These are phyloP conservation scores for Paspalum vaginatum DNA, from an alignment of 176 grass and related monocot genomes.

Conservation along the genomic window DNA sequence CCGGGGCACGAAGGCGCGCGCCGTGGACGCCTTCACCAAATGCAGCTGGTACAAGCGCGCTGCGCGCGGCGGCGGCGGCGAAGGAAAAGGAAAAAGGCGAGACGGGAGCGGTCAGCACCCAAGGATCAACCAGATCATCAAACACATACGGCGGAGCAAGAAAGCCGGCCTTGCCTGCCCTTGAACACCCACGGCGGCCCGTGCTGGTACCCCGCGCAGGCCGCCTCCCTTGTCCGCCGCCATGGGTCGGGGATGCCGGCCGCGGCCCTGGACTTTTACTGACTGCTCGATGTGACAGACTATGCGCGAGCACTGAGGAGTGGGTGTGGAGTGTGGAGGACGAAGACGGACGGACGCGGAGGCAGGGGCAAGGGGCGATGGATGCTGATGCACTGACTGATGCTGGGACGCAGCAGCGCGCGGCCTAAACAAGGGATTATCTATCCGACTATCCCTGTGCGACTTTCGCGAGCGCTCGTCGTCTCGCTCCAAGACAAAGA, in stretches of 20 bases:
- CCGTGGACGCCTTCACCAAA: constrained; percentile 90
- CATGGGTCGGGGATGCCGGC: constrained; percentile 53
- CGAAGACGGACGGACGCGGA: not conserved
- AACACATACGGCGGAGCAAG: not conserved
- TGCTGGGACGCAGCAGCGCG: constrained; percentile 31
- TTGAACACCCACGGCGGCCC: constrained; percentile 93
- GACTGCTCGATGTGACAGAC: too few relatives aligned
- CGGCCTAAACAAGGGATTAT: constrained; percentile 15
- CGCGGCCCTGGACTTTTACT: too few relatives aligned
- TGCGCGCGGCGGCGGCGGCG: too few relatives aligned
- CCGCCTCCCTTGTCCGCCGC: constrained; percentile 19
- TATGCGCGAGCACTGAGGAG: too few relatives aligned
- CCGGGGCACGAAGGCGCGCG: constrained; percentile 81
- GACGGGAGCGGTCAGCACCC: too few relatives aligned
- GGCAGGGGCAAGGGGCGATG: constrained; percentile 17
- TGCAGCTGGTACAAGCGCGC: constrained; percentile 98
- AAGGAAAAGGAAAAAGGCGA: too few relatives aligned
- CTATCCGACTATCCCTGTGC: not conserved
- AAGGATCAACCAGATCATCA: too few relatives aligned
- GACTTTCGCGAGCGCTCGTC: not conserved
- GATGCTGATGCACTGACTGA: constrained; percentile 40
- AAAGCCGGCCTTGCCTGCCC: constrained; percentile 58
- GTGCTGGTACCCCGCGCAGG: constrained; percentile 47
- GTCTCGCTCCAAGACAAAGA: not conserved
- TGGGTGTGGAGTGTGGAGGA: too few relatives aligned